Percentiles rank a stretch among this genome's conserved stretches.
phyloP scores from a whole-genome alignment of 257 asterid species.

The Ilex asprella region DNA sequence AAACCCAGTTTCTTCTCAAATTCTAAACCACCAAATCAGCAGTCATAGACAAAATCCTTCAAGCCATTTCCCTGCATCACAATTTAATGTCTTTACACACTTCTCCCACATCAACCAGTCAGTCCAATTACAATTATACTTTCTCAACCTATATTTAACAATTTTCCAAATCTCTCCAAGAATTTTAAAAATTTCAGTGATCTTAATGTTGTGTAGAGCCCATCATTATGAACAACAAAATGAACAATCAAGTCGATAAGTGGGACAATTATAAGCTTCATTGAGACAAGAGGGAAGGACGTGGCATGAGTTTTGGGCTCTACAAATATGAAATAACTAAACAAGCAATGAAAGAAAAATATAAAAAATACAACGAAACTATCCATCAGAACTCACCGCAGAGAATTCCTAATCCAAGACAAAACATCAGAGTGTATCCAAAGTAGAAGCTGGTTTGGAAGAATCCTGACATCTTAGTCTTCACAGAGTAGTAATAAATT shows the following conservation, averaged over 20 bases:
- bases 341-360: background rate
- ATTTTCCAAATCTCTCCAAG: too few species aligned
- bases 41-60: too few species aligned
- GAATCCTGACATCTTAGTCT: slow-evolving; percentile 73
- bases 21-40: too few species aligned
- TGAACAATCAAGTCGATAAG: background rate
- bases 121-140: too few species aligned
- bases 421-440: slow-evolving; percentile 64
- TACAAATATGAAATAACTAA: background rate
- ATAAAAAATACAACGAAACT: background rate
- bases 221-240: background rate
- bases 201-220: too few species aligned
- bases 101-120: too few species aligned
- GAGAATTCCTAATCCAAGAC: slow-evolving; percentile 63
- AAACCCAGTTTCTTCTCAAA: too few species aligned
- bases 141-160: too few species aligned
- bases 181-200: too few species aligned
- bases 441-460: slow-evolving; percentile 66
- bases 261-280: background rate
- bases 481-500: slow-evolving; percentile 47
- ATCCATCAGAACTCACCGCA: slow-evolving; percentile 50
- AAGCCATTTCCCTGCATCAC: too few species aligned
- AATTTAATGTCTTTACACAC: too few species aligned
- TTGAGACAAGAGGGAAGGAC: background rate
- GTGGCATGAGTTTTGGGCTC: background rate